These are phyloP conservation scores for Colletotrichum sp. DNA, from an alignment of 2,329 filamentous ascomycete species.

Conservation along the genomic window DNA sequence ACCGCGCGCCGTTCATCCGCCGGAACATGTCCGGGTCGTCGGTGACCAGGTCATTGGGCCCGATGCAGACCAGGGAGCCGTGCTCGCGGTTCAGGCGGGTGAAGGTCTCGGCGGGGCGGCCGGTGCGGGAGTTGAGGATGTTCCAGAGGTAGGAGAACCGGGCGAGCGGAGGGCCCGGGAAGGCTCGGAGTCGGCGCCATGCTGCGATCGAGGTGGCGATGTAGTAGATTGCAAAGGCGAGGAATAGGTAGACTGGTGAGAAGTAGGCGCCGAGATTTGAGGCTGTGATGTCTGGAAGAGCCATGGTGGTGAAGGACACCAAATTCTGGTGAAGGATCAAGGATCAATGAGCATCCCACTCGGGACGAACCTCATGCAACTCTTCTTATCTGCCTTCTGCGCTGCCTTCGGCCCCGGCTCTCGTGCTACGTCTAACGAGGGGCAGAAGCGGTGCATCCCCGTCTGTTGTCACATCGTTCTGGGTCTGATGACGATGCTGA, in stretches of 20 bases:
- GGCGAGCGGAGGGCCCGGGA: conserved; percentile 6
- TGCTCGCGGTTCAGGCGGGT: conserved; percentile 6
- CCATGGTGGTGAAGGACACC: not conserved
- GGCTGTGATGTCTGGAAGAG: not conserved
- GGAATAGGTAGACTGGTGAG: not conserved
- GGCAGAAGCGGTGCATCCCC: not conserved
- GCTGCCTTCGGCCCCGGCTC: not conserved
- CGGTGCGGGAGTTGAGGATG: conserved; percentile 9
- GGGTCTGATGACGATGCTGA: not conserved
- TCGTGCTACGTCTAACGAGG: not conserved
- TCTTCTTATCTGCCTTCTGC: not conserved
- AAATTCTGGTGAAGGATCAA: not conserved
- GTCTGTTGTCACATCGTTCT: not conserved
- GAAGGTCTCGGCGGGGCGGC: not conserved
- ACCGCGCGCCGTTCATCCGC: conserved; percentile 16
- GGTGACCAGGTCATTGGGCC: conserved; percentile 22
- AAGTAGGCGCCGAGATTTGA: not conserved
- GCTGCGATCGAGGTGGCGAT: conserved; percentile 24
- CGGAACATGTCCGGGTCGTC: conserved; percentile 20
- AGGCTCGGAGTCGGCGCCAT: conserved; percentile 27
- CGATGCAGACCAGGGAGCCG: conserved; percentile 23
- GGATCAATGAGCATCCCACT: not conserved
- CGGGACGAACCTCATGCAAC: not conserved
- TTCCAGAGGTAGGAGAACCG: conserved; percentile 20
- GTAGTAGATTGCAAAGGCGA: conserved; percentile 14